phyloP scores from a whole-genome alignment of 148 eudicot genomes.

The Linanthus parryae region DNA sequence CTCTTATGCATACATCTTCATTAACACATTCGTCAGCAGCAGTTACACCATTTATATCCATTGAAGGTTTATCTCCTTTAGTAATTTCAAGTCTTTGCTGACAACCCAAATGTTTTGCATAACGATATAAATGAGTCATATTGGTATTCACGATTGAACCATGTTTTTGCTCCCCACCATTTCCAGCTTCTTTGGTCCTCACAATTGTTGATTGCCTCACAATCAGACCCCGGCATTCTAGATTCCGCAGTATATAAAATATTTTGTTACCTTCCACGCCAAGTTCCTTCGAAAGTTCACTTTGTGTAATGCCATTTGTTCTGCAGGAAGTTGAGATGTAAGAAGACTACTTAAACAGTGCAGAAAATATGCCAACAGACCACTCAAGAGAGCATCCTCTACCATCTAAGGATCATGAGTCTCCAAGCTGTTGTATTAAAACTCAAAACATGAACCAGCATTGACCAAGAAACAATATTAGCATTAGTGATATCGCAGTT shows the following conservation, averaged over 20 bases:
- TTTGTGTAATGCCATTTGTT: constrained; percentile 68
- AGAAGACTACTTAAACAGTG: too few relatives aligned
- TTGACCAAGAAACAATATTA: too few relatives aligned
- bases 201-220: constrained; percentile 71
- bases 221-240: constrained; percentile 81
- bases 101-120: constrained; percentile 73
- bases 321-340: too few relatives aligned
- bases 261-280: constrained; percentile 55
- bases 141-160: constrained; percentile 62
- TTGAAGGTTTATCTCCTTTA: constrained; percentile 37
- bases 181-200: constrained; percentile 58
- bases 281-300: constrained; percentile 73
- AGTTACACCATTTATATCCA: constrained; percentile 31
- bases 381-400: too few relatives aligned
- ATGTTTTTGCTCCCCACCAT: constrained; percentile 33
- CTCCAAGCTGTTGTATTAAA: too few relatives aligned
- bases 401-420: too few relatives aligned
- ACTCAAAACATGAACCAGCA: too few relatives aligned
- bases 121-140: constrained; percentile 77
- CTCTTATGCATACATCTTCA: constrained; percentile 69
- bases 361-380: too few relatives aligned
- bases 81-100: constrained; percentile 89
- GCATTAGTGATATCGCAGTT: too few relatives aligned
- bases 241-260: constrained; percentile 65
- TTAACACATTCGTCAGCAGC: constrained; percentile 31